Conservation (phyloP, 2,329 filamentous ascomycete genomes). For the Penicillium brasilianum region DNA sequence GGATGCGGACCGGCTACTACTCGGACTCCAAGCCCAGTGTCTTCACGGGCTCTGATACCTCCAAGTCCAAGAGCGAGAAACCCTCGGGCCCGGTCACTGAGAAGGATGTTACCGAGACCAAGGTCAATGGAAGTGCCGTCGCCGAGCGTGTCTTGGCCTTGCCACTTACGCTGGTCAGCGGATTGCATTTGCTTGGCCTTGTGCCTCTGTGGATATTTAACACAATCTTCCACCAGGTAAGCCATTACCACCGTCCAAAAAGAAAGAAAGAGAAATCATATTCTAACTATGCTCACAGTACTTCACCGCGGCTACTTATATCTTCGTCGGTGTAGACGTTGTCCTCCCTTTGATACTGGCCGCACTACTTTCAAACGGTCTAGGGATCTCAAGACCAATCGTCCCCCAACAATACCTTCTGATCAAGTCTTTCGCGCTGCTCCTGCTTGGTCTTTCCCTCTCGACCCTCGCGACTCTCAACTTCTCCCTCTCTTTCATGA, state of each 20-base stretch:
- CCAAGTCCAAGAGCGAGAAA: slow-evolving; percentile 42
- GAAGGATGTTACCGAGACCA: slow-evolving; percentile 13
- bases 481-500: slow-evolving; percentile 85
- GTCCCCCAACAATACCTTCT: slow-evolving; percentile 72
- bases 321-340: slow-evolving; percentile 62
- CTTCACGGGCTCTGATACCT: slow-evolving; percentile 17
- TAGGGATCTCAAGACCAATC: slow-evolving; percentile 58
- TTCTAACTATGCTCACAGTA: slow-evolving; percentile 50
- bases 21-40: slow-evolving; percentile 27
- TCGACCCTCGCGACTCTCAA: slow-evolving; percentile 93
- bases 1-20: slow-evolving; percentile 79
- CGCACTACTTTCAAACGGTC: slow-evolving; percentile 54
- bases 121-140: slow-evolving; percentile 22
- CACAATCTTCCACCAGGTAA: slow-evolving; percentile 68
- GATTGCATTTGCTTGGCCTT: slow-evolving; percentile 75
- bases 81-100: slow-evolving; percentile 21
- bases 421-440: slow-evolving; percentile 88
- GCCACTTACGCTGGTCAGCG: slow-evolving; percentile 72
- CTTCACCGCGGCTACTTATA: slow-evolving; percentile 63
- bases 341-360: slow-evolving; percentile 64
- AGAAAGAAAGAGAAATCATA: slow-evolving; percentile 17
- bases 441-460: slow-evolving; percentile 88
- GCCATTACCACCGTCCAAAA: slow-evolving; percentile 32
- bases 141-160: slow-evolving; percentile 49
- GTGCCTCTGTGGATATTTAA: slow-evolving; percentile 89